Conservation (phyloP, 2,329 filamentous ascomycete species). For the Leptodontidium sp. region DNA sequence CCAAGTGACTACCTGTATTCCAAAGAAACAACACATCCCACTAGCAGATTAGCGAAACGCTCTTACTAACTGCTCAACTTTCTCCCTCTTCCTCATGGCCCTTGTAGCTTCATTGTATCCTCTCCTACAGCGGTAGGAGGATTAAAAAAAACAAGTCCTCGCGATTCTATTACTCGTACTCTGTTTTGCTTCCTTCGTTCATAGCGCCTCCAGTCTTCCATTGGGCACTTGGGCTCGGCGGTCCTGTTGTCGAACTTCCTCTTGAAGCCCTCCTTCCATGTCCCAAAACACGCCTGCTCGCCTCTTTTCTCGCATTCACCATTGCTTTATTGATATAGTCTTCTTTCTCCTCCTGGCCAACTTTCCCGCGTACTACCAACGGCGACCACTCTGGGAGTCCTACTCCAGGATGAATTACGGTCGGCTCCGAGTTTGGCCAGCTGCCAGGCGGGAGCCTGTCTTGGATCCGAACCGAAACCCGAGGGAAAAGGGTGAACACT, state of each 20-base stretch:
- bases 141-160: not conserved
- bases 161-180: conserved; percentile 9
- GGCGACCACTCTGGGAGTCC: conserved; percentile 31
- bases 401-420: conserved; percentile 25
- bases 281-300: conserved; percentile 10
- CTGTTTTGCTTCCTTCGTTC: conserved; percentile 10
- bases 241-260: conserved; percentile 21
- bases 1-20: not conserved
- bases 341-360: conserved; percentile 19
- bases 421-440: conserved; percentile 17
- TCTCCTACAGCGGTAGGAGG: not conserved
- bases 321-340: conserved; percentile 20
- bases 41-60: not conserved
- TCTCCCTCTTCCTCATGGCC: not conserved
- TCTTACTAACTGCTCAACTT: not conserved
- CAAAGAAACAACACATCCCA: not conserved
- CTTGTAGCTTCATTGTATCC: not conserved
- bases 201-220: conserved; percentile 15
- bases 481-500: conserved; percentile 32
- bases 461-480: conserved; percentile 20
- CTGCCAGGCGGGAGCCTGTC: conserved; percentile 23
- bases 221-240: conserved; percentile 25
- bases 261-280: conserved; percentile 21
- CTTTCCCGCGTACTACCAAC: conserved; percentile 30
- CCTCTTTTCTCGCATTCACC: conserved; percentile 27